phyloP scores from a whole-genome alignment of 2,329 filamentous ascomycete species.

The Gliomastix tumulicola region DNA sequence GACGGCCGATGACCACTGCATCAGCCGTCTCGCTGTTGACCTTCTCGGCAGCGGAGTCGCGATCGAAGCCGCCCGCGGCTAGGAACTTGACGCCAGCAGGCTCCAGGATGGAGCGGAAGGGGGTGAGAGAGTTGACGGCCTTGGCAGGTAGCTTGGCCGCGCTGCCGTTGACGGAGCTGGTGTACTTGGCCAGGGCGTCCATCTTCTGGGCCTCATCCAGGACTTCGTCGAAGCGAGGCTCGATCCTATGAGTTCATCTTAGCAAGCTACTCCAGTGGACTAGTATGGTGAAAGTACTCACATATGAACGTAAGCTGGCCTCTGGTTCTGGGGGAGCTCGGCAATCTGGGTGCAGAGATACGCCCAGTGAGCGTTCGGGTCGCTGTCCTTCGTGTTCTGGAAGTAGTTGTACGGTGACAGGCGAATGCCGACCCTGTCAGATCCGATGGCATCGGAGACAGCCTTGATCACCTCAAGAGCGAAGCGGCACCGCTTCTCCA shows the following conservation, averaged over 20 bases:
- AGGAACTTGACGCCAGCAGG: slow-evolving; percentile 34
- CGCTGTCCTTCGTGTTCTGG: slow-evolving; percentile 17
- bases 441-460: slow-evolving; percentile 21
- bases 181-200: slow-evolving; percentile 19
- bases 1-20: slow-evolving; percentile 18
- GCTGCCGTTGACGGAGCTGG: slow-evolving; percentile 3
- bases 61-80: slow-evolving; percentile 38
- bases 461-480: slow-evolving; percentile 35
- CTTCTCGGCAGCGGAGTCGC: slow-evolving; percentile 29
- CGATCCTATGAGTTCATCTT: slow-evolving; percentile 19
- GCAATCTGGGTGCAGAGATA: slow-evolving; percentile 25
- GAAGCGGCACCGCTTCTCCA: slow-evolving; percentile 39
- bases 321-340: slow-evolving; percentile 18
- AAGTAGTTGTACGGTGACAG: slow-evolving; percentile 27
- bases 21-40: slow-evolving; percentile 20
- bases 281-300: slow-evolving; percentile 9
- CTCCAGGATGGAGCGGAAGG: slow-evolving; percentile 31
- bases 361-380: slow-evolving; percentile 25
- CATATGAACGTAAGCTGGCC: slow-evolving; percentile 38
- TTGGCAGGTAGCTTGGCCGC: slow-evolving; percentile 10
- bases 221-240: slow-evolving; percentile 38
- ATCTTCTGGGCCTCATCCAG: slow-evolving; percentile 35
- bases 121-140: slow-evolving; percentile 23
- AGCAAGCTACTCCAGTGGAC: neutral
- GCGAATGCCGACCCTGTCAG: slow-evolving; percentile 30